Evolutionary conservation across 495 filamentous ascomycete genomes (phyloP), one percentile per base, ranked within the genome.

Genomic region (Aspergillus biplanus): DNA sequence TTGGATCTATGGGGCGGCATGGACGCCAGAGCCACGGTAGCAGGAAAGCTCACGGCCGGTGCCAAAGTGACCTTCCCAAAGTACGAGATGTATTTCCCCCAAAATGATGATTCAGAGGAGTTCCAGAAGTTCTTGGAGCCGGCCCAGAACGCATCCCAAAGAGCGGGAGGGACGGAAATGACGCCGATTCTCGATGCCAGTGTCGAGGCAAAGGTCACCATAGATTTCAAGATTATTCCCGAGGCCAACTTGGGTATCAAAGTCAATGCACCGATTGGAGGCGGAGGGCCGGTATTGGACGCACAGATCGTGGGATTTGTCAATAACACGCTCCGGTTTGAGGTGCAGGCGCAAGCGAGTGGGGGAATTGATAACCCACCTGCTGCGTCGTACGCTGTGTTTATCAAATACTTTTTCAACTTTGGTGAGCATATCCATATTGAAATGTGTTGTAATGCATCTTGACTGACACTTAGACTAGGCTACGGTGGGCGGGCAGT

Each of bases 1-100:
- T 44, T 77, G 32, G 69, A 77, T 37, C 34, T 74, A 4, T 74
- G 66, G 37, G 69, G 63, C 9, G 52, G 65, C 39, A 66, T 71
- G 32, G 63, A 35, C 9, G 57, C 15, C 7, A 4, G 9, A 3
- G 57, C 33, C 18, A 15, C 7, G 52, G 18, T 61, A n/a, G n/a
- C 34, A 1, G 62, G 62, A 3, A 48, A 44, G 1, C 37, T 61
- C 4, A 33, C 15, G 8, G 70, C 52, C 0, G 68, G 70, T 39
- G 63, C 63, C 27, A 63, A 58, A 15, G 49, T 61, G 31, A 65
- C 63, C 11, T 70, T 72, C 46, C 56, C 55, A 6, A 37, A 52
- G 7, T 56, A 56, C 13, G 70, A 72, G 56, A 52, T 72, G 33
- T 72, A 70, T 53, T 70, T 61, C 42, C 70, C 70, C 6, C 50